These are phyloP conservation scores for Penicillium sp. DNA, from an alignment of 2,329 filamentous ascomycete genomes.

Conservation along the genomic window DNA sequence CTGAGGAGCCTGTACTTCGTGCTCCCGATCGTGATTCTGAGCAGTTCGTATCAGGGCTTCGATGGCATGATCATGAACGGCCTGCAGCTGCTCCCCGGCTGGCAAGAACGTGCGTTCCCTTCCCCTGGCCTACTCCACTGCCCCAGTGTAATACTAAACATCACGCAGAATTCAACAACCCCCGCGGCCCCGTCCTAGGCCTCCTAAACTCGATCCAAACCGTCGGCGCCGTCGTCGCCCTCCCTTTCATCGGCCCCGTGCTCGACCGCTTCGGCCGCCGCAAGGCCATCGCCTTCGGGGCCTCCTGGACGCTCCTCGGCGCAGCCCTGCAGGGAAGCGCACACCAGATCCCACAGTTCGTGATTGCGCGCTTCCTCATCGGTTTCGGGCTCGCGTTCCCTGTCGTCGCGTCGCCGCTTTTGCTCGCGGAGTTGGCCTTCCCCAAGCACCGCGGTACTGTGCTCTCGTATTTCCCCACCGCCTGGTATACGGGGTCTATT, in stretches of 20 bases:
- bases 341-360: not conserved
- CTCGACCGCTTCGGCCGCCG: constrained; percentile 4
- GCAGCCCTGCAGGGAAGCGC: constrained; percentile 1
- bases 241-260: not conserved
- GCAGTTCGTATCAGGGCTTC: constrained; percentile 7
- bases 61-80: constrained; percentile 11
- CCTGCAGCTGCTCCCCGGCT: constrained; percentile 1
- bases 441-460: constrained; percentile 1
- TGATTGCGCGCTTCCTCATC: not conserved
- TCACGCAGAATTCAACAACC: constrained; percentile 1
- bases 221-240: constrained; percentile 2
- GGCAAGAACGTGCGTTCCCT: constrained; percentile 1
- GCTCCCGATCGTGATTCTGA: not conserved
- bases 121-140: not conserved
- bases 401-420: not conserved
- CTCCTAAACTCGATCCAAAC: not conserved
- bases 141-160: not conserved
- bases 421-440: not conserved
- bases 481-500: constrained; percentile 4
- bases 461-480: not conserved
- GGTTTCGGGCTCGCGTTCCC: not conserved
- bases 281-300: constrained; percentile 6
- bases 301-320: constrained; percentile 1
- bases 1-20: not conserved
- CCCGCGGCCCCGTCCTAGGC: constrained; percentile 4